Conservation (phyloP, 352 stramenopile genomes). For the Peronospora belbahrii region DNA sequence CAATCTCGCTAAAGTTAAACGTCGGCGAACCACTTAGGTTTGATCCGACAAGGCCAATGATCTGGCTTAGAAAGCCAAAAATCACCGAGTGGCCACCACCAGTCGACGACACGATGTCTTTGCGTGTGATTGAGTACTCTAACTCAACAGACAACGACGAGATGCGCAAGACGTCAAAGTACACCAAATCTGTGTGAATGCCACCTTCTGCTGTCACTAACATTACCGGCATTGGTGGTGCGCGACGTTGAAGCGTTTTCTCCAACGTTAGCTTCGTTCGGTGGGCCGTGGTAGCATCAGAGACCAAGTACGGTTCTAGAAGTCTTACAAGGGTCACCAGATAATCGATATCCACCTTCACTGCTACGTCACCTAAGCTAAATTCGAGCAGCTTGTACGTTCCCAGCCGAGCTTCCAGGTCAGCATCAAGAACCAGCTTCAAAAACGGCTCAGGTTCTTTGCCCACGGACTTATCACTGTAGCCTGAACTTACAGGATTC, state of each 20-base stretch:
- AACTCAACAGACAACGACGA: slow-evolving; percentile 63
- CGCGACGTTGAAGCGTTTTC: slow-evolving; percentile 44
- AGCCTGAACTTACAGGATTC: slow-evolving; percentile 70
- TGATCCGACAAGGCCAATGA: slow-evolving; percentile 76
- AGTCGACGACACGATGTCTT: slow-evolving; percentile 67
- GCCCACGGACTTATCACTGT: slow-evolving; percentile 61
- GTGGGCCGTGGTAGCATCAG: slow-evolving; percentile 50
- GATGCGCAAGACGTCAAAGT: slow-evolving; percentile 77
- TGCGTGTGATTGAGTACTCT: slow-evolving; percentile 80
- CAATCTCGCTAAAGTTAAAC: slow-evolving; percentile 80
- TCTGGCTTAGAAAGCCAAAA: slow-evolving; percentile 69
- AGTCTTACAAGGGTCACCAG: slow-evolving; percentile 75
- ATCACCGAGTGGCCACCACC: slow-evolving; percentile 64
- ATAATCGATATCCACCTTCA: slow-evolving; percentile 85
- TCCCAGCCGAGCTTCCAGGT: slow-evolving; percentile 63
- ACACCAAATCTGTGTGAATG: slow-evolving; percentile 71
- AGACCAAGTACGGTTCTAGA: slow-evolving; percentile 70
- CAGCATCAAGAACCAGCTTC: slow-evolving; percentile 67
- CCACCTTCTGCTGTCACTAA: slow-evolving; percentile 47
- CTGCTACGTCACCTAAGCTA: slow-evolving; percentile 48
- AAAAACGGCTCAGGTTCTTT: slow-evolving; percentile 55
- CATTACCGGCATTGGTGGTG: slow-evolving; percentile 55
- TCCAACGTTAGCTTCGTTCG: slow-evolving; percentile 57
- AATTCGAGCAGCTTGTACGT: slow-evolving; percentile 82
- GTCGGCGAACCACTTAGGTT: slow-evolving; percentile 79